A percentile compares a stretch with the other conserved stretches of the same genome.
Evolutionary conservation across 345 rosid genomes (phyloP).

Genomic region (Rubroshorea leprosula): DNA sequence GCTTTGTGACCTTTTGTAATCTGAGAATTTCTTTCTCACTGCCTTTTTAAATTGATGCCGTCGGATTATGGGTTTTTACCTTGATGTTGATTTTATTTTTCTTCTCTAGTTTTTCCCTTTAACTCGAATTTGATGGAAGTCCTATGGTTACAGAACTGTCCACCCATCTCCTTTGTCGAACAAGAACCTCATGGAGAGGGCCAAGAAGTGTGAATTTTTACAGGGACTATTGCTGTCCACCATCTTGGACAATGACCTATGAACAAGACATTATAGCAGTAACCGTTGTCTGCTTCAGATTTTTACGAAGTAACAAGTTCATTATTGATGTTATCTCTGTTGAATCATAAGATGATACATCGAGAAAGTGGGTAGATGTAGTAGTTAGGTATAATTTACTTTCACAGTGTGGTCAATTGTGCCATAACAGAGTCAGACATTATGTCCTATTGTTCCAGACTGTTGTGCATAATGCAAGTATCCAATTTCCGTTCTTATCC

Average conservation of each 20-base stretch:
- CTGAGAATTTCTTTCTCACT: too few species aligned
- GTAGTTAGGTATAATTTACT: slow-evolving; percentile 6
- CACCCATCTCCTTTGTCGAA: slow-evolving; percentile 36
- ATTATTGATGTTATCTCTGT: not conserved
- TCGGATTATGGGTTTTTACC: too few species aligned
- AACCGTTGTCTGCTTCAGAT: not conserved
- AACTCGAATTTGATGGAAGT: slow-evolving; percentile 2
- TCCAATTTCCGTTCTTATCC: not conserved
- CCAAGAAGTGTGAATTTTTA: slow-evolving; percentile 55
- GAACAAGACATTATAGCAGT: slow-evolving; percentile 13
- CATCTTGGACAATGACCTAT: slow-evolving; percentile 38
- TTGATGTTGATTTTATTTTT: too few species aligned
- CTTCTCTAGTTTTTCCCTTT: too few species aligned
- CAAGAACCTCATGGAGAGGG: slow-evolving; percentile 54
- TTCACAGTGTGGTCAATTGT: not conserved
- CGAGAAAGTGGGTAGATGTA: slow-evolving; percentile 2
- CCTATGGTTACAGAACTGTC: slow-evolving; percentile 25
- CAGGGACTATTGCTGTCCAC: slow-evolving; percentile 60
- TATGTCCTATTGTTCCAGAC: not conserved
- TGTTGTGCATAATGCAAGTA: slow-evolving; percentile 8
- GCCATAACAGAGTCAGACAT: not conserved
- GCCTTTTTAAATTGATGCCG: too few species aligned
- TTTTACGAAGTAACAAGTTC: not conserved
- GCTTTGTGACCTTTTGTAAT: too few species aligned
- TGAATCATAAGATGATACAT: slow-evolving; percentile 4